A percentile compares a stretch with the other conserved stretches of the same genome.
Conservation (phyloP, 1,284 basidiomycete genomes). For the Bjerkandera adusta region DNA sequence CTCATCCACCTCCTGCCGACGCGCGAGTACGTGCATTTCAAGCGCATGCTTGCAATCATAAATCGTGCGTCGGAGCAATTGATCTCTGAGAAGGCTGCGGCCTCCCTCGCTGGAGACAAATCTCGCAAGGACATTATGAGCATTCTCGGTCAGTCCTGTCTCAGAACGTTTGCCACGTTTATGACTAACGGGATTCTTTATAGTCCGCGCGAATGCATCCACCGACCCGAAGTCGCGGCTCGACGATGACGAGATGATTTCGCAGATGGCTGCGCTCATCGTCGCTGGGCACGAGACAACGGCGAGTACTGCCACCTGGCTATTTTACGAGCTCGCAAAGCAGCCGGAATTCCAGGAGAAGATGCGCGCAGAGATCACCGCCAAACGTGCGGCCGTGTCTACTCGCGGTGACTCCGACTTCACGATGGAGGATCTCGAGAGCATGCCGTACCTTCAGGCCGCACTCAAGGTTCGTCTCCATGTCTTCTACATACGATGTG, state of each 20-base stretch:
- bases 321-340: conserved; percentile 40
- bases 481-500: neutral
- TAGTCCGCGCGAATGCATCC: conserved; percentile 53
- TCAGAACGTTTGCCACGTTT: too few species aligned
- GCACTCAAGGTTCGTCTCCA: conserved; percentile 38
- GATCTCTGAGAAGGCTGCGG: conserved; percentile 7
- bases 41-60: conserved; percentile 21
- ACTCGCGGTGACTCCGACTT: conserved; percentile 34
- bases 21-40: conserved; percentile 26
- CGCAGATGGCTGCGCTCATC: conserved; percentile 48
- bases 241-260: conserved; percentile 43
- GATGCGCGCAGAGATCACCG: conserved; percentile 40
- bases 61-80: conserved; percentile 14
- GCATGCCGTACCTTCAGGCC: conserved; percentile 50
- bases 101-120: conserved; percentile 12
- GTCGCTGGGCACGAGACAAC: conserved; percentile 51
- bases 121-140: conserved; percentile 29
- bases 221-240: conserved; percentile 42
- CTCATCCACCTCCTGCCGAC: conserved; percentile 25
- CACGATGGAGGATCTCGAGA: conserved; percentile 44
- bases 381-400: conserved; percentile 31
- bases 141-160: conserved; percentile 20
- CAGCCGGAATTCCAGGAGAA: conserved; percentile 37
- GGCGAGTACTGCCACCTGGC: conserved; percentile 39
- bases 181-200: too few species aligned